Evolutionary conservation across 148 eudicot genomes (phyloP).

Genomic region (Amaranthus hypochondriacus): DNA sequence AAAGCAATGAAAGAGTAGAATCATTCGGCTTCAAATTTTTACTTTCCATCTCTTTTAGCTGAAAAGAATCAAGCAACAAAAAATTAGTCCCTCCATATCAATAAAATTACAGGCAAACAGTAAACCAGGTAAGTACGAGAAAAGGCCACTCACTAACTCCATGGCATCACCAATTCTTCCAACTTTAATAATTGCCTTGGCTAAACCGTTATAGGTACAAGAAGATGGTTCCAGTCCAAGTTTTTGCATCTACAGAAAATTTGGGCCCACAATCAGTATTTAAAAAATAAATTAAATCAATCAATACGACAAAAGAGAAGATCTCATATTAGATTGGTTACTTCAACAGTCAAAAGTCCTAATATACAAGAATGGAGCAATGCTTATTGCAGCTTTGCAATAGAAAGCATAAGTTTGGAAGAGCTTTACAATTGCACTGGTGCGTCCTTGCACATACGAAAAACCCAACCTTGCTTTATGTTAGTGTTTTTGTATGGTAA

Average conservation of each 20-base stretch:
- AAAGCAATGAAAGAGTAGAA: conserved; percentile 62
- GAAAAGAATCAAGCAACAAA: conserved; percentile 24
- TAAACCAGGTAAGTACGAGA: conserved; percentile 9
- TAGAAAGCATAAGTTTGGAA: background rate
- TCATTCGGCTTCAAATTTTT: conserved; percentile 55
- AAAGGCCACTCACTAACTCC: conserved; percentile 49
- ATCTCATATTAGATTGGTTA: background rate
- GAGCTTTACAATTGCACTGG: background rate
- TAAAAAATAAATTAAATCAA: conserved; percentile 12
- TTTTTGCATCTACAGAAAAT: conserved; percentile 66
- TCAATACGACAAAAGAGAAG: background rate
- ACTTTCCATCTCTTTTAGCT: conserved; percentile 61
- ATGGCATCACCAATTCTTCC: conserved; percentile 40
- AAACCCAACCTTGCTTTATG: too few relatives aligned
- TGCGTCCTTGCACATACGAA: background rate
- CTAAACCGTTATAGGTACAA: conserved; percentile 55
- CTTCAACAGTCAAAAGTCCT: background rate
- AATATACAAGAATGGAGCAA: too few relatives aligned
- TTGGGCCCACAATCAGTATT: conserved; percentile 20
- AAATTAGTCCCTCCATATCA: conserved; percentile 8
- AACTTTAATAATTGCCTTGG: conserved; percentile 50
- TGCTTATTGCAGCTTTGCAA: background rate
- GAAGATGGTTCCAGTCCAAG: conserved; percentile 74
- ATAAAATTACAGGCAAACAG: conserved; percentile 7
- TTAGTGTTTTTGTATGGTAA: background rate